Evolutionary conservation across 768 basidiomycete species (phyloP).

Genomic region (Lenzites betulinus): DNA sequence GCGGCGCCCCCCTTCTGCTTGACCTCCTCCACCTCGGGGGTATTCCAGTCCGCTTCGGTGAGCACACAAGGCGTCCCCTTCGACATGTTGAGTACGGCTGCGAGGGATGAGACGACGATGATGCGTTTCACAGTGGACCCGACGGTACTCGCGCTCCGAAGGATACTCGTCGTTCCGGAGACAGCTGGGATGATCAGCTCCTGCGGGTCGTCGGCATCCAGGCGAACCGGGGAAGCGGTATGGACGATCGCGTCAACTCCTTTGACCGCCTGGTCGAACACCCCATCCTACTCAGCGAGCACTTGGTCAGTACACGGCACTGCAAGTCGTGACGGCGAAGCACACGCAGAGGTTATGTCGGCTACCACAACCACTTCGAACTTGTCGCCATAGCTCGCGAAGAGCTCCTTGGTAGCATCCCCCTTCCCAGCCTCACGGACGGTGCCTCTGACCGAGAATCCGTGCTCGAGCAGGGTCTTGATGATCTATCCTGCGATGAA

Average conservation of each 20-base stretch:
- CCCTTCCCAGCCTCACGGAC: conserved; percentile 46
- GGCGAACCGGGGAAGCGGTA: conserved; percentile 38
- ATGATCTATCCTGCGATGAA: conserved; percentile 36
- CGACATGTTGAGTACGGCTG: conserved; percentile 40
- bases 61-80: conserved; percentile 29
- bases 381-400: conserved; percentile 37
- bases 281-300: conserved; percentile 25
- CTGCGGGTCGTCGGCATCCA: conserved; percentile 18
- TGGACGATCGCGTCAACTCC: conserved; percentile 47
- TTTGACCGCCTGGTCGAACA: conserved; percentile 49
- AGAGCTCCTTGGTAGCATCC: conserved; percentile 39
- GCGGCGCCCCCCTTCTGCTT: conserved; percentile 51
- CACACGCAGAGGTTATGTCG: conserved; percentile 44
- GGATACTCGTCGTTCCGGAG: conserved; percentile 62
- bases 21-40: conserved; percentile 49
- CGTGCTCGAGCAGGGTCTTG: conserved; percentile 36
- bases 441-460: conserved; percentile 45
- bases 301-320: neutral
- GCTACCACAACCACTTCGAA: conserved; percentile 48
- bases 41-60: conserved; percentile 62
- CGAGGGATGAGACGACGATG: conserved; percentile 66
- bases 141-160: conserved; percentile 55
- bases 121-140: conserved; percentile 60
- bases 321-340: neutral
- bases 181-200: conserved; percentile 73